phyloP scores from a whole-genome alignment of 352 stramenopile genomes.

The Aphanomyces cochlioides region DNA sequence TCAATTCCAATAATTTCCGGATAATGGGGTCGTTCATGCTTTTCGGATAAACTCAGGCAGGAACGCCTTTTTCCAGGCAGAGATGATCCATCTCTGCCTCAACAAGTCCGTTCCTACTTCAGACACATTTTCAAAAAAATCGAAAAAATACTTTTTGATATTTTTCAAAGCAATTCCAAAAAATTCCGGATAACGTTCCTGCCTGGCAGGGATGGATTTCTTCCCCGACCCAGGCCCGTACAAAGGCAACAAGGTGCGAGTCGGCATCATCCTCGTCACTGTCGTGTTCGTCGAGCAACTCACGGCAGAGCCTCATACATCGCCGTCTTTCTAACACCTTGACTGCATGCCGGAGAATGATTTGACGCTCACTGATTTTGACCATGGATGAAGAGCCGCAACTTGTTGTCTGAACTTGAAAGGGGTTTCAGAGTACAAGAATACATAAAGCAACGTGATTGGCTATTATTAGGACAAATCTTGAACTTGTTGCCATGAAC shows the following conservation, averaged over 20 bases:
- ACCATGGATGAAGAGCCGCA: neutral
- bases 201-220: no score
- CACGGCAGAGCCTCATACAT: neutral
- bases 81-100: no score
- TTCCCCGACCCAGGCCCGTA: no score
- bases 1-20: no score
- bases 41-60: no score
- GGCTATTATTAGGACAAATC: neutral
- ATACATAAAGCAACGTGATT: neutral
- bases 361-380: neutral
- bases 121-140: no score
- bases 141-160: no score
- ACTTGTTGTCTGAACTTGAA: neutral
- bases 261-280: slow-evolving; percentile 2
- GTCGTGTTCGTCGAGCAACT: neutral
- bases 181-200: no score
- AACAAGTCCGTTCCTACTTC: no score
- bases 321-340: neutral
- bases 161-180: no score
- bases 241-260: neutral
- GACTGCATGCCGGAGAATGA: neutral
- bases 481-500: neutral
- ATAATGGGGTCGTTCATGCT: no score
- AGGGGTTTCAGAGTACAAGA: slow-evolving; percentile 1
- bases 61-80: no score